Conservation (phyloP, 768 basidiomycete genomes). For the Hemileccinum rubropunctum region DNA sequence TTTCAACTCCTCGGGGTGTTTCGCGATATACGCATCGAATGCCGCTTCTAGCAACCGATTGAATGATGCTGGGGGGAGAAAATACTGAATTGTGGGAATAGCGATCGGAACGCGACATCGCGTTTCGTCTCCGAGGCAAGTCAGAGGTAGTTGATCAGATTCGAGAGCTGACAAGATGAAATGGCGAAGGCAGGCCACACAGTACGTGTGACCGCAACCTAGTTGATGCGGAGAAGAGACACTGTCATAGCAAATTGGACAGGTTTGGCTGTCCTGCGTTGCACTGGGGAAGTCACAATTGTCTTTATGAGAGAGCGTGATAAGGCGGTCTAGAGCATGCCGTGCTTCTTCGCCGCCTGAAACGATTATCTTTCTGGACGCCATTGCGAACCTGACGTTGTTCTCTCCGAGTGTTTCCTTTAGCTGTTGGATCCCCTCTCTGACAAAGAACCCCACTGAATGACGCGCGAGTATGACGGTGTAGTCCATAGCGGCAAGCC, state of each 20-base stretch:
- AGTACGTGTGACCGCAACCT: conserved; percentile 66
- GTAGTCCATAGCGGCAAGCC: conserved; percentile 44
- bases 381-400: conserved; percentile 45
- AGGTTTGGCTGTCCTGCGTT: conserved; percentile 24
- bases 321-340: conserved; percentile 42
- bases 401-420: conserved; percentile 55
- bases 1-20: conserved; percentile 56
- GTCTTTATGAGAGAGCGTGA: conserved; percentile 39
- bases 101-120: conserved; percentile 55
- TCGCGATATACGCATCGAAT: conserved; percentile 54
- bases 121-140: conserved; percentile 64
- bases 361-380: conserved; percentile 43
- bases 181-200: conserved; percentile 53
- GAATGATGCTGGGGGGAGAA: conserved; percentile 53
- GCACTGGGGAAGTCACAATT: neutral
- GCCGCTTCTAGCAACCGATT: conserved; percentile 54
- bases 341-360: conserved; percentile 57
- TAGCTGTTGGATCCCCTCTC: conserved; percentile 46
- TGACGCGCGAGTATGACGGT: conserved; percentile 36
- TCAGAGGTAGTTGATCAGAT: conserved; percentile 59
- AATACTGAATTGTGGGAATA: conserved; percentile 45
- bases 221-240: conserved; percentile 45
- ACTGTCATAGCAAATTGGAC: conserved; percentile 54
- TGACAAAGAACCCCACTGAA: conserved; percentile 49
- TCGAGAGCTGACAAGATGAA: conserved; percentile 58